Base-by-base conservation (phyloP, 2,329 filamentous ascomycete genomes). In the Epichloe bromicola region DNA sequence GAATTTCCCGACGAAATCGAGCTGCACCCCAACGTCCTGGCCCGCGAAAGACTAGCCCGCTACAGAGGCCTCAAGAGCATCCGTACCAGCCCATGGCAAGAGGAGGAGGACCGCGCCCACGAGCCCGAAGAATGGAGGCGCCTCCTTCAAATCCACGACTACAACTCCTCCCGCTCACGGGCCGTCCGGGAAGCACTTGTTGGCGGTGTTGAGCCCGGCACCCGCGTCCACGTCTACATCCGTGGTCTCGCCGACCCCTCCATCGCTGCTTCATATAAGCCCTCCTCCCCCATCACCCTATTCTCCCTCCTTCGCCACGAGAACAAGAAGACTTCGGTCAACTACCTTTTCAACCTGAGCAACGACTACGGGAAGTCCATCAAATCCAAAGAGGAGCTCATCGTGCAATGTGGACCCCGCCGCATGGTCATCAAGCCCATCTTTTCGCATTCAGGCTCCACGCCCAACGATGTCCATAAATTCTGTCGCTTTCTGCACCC, bases 1-100 rank as follows among this genome's bases (percentile, higher is more conserved):
- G 91, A 97, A 65, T 98, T 97, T 67, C 93, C 93, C 0, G 93
- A 98, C 58, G 93, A 98, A 67, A 93, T 98, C 52, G 94, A 98
- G 67, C 74, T 98, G 49, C 88, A 87, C 57, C 93, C 94, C 0
- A 79, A 91, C 49, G 88, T 94, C 3, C 75, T 88, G 43, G 93
- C 93, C 1, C 75, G 88, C 48, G 93, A 98, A 68, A 79, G 93
- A 43, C 72, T 98, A 50, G 80, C 85, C 8, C 80, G 87, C 53
- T 98, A 96, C 69, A 78, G 93, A 62, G 93, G 93, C 41, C 70
- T 98, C 57, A 98, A 97, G 76, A 95, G 86, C 64, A 68, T 97
- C 54, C 83, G 88, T 57, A 87, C 86, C 12, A 95, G 88, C 61
- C 75, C 78, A 10, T 98, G 93, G 93, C 85, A 95, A 59, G 86